These are phyloP conservation scores for Plasmodium cynomolgi DNA, from an alignment of 169 alveolate genomes.

Conservation along the genomic window DNA sequence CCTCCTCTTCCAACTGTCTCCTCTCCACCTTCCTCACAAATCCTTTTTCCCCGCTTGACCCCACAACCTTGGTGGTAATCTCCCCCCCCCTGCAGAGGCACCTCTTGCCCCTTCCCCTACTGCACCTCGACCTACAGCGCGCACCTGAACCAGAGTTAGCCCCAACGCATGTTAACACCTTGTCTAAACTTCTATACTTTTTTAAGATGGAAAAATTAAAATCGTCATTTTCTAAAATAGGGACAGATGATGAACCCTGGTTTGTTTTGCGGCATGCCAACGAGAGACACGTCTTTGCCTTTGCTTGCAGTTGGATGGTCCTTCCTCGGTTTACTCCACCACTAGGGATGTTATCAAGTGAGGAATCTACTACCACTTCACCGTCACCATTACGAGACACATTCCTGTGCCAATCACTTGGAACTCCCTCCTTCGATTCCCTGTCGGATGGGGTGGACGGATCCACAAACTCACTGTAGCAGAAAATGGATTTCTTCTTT, in stretches of 20 bases:
- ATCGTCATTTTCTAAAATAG: neutral
- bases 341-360: neutral
- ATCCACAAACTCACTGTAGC: neutral
- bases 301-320: neutral
- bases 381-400: neutral
- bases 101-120: neutral
- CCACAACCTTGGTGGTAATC: neutral
- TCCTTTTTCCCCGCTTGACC: neutral
- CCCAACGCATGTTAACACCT: neutral
- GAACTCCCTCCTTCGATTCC: neutral
- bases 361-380: neutral
- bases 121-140: neutral
- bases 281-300: neutral
- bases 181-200: constrained; percentile 13
- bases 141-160: neutral
- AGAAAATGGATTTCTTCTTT: neutral
- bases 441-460: neutral
- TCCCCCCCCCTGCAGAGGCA: neutral
- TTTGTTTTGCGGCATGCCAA: neutral
- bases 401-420: neutral
- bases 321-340: neutral
- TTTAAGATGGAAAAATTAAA: constrained; percentile 3
- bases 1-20: neutral
- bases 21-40: neutral
- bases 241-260: neutral